Evolutionary conservation across 768 basidiomycete genomes (phyloP).

Genomic region (Rhizopogon salebrosus): DNA sequence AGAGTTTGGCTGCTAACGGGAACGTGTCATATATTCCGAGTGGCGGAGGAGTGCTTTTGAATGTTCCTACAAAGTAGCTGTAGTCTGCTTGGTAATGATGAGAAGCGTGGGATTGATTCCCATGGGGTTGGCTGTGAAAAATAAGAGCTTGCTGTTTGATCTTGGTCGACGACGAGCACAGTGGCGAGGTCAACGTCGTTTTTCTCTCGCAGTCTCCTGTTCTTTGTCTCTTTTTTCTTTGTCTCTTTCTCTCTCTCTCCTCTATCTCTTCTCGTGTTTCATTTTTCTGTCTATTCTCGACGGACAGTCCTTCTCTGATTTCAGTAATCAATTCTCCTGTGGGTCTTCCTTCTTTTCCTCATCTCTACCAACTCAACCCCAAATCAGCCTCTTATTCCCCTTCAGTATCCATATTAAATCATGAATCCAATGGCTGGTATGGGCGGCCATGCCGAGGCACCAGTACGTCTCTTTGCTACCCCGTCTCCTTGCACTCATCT

Average conservation of each 20-base stretch:
- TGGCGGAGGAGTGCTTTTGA: slow-evolving; percentile 76
- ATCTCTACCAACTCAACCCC: slow-evolving; percentile 9
- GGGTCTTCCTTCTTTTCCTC: slow-evolving; percentile 20
- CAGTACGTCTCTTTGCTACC: slow-evolving; percentile 52
- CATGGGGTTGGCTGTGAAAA: slow-evolving; percentile 23
- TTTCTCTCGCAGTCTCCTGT: slow-evolving; percentile 21
- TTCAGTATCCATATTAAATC: slow-evolving; percentile 43
- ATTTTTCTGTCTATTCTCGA: slow-evolving; percentile 32
- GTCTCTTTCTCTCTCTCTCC: slow-evolving; percentile 28
- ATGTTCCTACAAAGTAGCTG: slow-evolving; percentile 61
- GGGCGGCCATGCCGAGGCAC: slow-evolving; percentile 67
- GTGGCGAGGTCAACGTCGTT: slow-evolving; percentile 13
- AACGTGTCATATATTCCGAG: slow-evolving; percentile 91
- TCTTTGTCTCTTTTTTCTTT: slow-evolving; percentile 28
- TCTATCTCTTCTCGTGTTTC: slow-evolving; percentile 28
- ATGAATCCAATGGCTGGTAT: slow-evolving; percentile 69
- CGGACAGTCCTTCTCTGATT: slow-evolving; percentile 39
- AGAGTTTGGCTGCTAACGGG: slow-evolving; percentile 69
- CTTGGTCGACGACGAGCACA: slow-evolving; percentile 17
- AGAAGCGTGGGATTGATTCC: slow-evolving; percentile 15
- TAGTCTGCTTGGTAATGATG: neutral
- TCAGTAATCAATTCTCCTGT: slow-evolving; percentile 19
- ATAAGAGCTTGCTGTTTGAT: slow-evolving; percentile 13
- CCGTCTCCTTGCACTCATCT: slow-evolving; percentile 1
- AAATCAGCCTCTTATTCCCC: slow-evolving; percentile 12